Base-by-base conservation (phyloP, 2,329 filamentous ascomycete genomes). In the Myriosclerotinia duriaeana region DNA sequence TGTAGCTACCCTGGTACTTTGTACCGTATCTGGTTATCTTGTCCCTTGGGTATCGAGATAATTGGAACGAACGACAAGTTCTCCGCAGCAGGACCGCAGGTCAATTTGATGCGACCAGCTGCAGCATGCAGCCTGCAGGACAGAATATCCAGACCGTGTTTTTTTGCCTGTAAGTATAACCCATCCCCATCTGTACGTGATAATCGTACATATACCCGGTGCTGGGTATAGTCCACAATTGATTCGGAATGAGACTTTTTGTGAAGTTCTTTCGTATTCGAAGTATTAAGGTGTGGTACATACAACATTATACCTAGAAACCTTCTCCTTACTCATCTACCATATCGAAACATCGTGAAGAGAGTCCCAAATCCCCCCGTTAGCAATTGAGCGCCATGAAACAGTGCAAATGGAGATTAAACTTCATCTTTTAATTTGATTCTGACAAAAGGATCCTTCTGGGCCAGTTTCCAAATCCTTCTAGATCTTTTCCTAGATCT, bases 401-500 rank as follows among this genome's bases (percentile, higher is more conserved):
- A 59, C 42, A 59, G 17, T 26, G 26, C 42, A 48, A 34, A 36
- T 59, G 42, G 20, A 20, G 7, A 36, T 59, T 36, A 22, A 36
- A 36, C 42, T 36, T 22, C 26, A n/a, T n/a, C 36, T 36, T 56
- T 22, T 36, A 59, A 36, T 59, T 59, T 42, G 48, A 48, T n/a
- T 48, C 56, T 15, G 40, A 59, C 17, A 59, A 42, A 22, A 15
- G 22, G 40, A 60, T 60, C 30, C 30, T 53, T 63, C 60, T 44
- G n/a, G 48, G 36, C 30, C 36, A 15, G 30, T 59, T 58, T 65
- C 30, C 34, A 59, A 52, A 59, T 52, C 63, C 63, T 65, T 59
- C 36, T 59, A 59, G 53, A 52, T 65, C 63, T 59, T 44, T 36
- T 44, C 36, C 34, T 58, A 59, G 34, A 63, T 63, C 50, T 30